Evolutionary conservation across 805 yeast genomes (phyloP).

Genomic region (Wickerhamomyces bovis): DNA sequence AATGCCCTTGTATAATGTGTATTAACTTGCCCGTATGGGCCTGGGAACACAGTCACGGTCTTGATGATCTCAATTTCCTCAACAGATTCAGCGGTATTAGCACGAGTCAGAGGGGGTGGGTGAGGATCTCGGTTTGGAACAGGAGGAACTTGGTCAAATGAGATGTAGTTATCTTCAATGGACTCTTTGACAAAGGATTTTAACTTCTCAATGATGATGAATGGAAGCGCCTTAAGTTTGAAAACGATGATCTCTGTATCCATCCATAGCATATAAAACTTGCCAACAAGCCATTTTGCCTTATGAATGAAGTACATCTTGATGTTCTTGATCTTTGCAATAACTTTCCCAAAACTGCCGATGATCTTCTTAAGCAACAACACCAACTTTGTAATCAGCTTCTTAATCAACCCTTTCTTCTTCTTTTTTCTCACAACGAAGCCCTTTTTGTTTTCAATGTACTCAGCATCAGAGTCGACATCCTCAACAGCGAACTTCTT

Average conservation of each 20-base stretch:
- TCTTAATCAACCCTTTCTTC: background rate
- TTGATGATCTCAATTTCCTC: background rate
- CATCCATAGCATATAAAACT: constrained; percentile 4
- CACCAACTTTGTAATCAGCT: background rate
- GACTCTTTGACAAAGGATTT: constrained; percentile 6
- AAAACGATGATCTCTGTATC: constrained; percentile 7
- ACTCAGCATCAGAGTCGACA: background rate
- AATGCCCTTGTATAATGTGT: background rate
- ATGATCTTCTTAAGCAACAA: background rate
- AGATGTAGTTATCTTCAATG: background rate
- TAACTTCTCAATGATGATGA: background rate
- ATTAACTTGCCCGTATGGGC: background rate
- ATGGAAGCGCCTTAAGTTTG: constrained; percentile 4
- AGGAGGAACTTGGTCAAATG: background rate
- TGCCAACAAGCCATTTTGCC: constrained; percentile 1
- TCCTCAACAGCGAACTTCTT: background rate
- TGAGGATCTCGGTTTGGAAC: background rate
- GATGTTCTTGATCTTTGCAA: background rate
- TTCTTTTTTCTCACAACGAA: background rate
- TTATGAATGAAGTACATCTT: background rate
- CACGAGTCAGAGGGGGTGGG: background rate
- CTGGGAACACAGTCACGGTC: background rate
- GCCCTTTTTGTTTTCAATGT: background rate
- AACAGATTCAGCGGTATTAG: background rate
- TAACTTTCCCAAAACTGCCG: background rate